Evolutionary conservation across 73 alveolate species (phyloP).

Genomic region (Durusdinium trenchii): DNA sequence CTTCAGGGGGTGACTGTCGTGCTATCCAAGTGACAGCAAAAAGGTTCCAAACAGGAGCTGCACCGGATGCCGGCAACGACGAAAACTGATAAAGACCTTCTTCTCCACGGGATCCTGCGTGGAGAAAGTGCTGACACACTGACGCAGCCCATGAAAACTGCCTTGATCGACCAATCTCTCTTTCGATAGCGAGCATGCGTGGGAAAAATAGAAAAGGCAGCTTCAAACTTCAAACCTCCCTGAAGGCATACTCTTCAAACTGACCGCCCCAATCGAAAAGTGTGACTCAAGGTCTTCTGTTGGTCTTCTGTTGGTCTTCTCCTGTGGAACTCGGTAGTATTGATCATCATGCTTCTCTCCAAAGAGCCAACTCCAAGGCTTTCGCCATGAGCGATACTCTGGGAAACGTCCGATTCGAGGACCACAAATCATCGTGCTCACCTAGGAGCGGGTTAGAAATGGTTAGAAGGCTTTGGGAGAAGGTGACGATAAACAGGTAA

Average conservation of each 20-base stretch:
- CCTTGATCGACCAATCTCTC: background rate
- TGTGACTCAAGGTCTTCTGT: background rate
- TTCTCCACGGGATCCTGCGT: constrained; percentile 73
- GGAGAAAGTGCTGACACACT: background rate
- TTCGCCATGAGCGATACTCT: constrained; percentile 65
- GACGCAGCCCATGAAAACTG: background rate
- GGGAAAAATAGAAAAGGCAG: background rate
- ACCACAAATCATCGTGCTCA: constrained; percentile 82
- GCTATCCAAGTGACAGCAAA: constrained; percentile 28
- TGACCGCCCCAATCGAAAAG: background rate
- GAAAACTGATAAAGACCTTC: constrained; percentile 71
- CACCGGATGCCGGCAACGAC: constrained; percentile 82
- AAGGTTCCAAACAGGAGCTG: constrained; percentile 91
- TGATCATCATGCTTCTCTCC: constrained; percentile 53
- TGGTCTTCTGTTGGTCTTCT: background rate
- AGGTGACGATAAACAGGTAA: no score
- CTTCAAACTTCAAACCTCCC: no score
- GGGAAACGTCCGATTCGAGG: constrained; percentile 95
- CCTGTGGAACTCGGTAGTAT: constrained; percentile 89
- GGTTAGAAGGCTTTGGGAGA: no score
- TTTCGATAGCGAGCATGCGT: background rate
- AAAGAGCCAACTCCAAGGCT: constrained; percentile 21
- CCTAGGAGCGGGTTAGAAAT: no score
- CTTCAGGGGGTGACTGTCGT: no score
- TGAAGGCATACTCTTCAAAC: background rate